Base-by-base conservation (phyloP, 1,139 yeast genomes). In the Lodderomyces beijingensis region DNA sequence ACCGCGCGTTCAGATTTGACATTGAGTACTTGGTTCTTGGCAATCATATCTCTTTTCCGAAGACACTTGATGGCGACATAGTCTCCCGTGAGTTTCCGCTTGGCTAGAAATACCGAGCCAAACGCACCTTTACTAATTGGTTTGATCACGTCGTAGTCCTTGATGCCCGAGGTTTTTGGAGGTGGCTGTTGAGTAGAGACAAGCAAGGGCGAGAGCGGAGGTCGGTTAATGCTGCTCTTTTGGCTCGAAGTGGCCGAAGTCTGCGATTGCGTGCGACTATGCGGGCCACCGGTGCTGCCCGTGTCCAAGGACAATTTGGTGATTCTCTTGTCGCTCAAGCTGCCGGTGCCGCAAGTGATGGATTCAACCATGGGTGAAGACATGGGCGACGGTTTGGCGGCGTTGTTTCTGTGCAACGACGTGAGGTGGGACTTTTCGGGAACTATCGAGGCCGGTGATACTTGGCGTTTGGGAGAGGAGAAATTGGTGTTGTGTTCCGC, bases 51-150 rank as follows among this genome's bases (percentile, higher is more conserved):
- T 4, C 94, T 75, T 55, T 93, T 93, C 46, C 82, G 85, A 42
- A 93, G 64, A n/a, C 89, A 93, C 54, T 93, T 93, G 40, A 93
- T 88, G 1, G 99, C 98, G 46, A 85, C 93, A 53, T 88, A 85
- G 42, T 93, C 98, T 2, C 97, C 96, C 0, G 97, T 91, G 10
- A 83, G 57, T 46, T 78, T 81, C 46, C 93, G 74, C 42, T 81
- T 77, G 0, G 96, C 91, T 12, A 93, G 64, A 52, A 80, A 91
- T 1, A 93, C 99, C 25, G 95, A 83, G 0, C 98, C 98, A 65
- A 89, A 93, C 0, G 99, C 98, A 20, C 99, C 99, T 51, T 87
- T 86, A 51, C 96, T 85, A 34, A 93, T 88, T 0, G 98, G 96
- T 51, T 88, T 88, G 37, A 93, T 65, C 22, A 91, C 78, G 46